Evolutionary conservation across 2,329 filamentous ascomycete species (phyloP).

Genomic region (Coniochaeta prunicola): DNA sequence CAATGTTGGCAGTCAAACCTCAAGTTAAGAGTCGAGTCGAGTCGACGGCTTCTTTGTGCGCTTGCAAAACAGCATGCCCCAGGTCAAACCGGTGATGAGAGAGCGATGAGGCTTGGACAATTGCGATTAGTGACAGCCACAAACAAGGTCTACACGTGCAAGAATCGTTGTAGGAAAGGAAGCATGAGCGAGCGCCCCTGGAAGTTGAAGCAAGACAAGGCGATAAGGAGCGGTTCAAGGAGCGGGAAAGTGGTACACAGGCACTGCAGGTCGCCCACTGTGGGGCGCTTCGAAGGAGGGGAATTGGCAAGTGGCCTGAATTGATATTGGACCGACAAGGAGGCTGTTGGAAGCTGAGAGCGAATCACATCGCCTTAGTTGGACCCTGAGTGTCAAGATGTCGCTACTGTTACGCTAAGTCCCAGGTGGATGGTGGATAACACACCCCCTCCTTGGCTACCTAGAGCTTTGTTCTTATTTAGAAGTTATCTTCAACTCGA

Average conservation of each 20-base stretch:
- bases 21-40: neutral
- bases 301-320: constrained; percentile 1
- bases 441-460: neutral
- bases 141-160: neutral
- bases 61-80: neutral
- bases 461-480: neutral
- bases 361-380: neutral
- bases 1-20: neutral
- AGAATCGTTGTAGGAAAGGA: neutral
- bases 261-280: neutral
- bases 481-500: neutral
- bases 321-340: neutral
- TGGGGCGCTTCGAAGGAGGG: neutral
- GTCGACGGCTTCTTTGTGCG: neutral
- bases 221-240: constrained; percentile 1
- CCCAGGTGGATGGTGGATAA: neutral
- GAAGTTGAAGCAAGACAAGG: neutral
- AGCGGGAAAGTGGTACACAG: neutral
- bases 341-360: neutral
- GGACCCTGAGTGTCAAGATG: neutral
- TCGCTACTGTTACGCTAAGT: neutral
- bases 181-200: neutral
- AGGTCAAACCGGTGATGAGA: neutral
- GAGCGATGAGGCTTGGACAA: neutral
- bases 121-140: neutral